Conservation (phyloP, 306 rosid genomes). For the Pyrus pyrifolia region DNA sequence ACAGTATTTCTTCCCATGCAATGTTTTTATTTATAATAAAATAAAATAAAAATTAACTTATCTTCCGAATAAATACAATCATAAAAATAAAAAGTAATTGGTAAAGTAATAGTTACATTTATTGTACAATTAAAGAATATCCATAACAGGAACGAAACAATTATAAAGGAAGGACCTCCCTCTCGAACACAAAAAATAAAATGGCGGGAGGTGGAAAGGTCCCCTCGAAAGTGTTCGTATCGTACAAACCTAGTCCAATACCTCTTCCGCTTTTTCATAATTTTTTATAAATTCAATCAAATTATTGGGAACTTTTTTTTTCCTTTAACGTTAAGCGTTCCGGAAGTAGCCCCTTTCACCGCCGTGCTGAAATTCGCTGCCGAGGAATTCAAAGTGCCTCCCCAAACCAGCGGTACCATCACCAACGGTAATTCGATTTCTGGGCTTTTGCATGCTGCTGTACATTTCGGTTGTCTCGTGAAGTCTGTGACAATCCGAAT, state of each 20-base stretch:
- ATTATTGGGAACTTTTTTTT: background rate
- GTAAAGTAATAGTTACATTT: too few species aligned
- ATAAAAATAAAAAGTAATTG: too few species aligned
- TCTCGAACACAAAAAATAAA: too few species aligned
- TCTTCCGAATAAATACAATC: too few species aligned
- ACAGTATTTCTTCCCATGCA: too few species aligned
- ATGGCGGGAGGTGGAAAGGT: conserved; percentile 25
- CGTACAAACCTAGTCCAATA: background rate
- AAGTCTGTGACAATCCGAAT: background rate
- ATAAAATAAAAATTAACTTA: too few species aligned
- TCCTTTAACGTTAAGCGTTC: conserved; percentile 75
- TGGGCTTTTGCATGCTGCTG: background rate
- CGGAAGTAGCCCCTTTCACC: conserved; percentile 96
- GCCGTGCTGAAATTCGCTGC: conserved; percentile 95
- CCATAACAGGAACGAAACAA: too few species aligned
- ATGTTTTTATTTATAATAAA: too few species aligned
- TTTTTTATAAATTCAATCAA: background rate
- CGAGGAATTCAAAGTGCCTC: conserved; percentile 97
- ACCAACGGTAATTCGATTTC: conserved; percentile 57
- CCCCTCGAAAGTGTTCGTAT: conserved; percentile 84
- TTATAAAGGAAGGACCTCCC: too few species aligned
- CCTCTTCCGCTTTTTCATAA: background rate
- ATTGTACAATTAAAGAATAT: too few species aligned
- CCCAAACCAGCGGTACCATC: conserved; percentile 96
- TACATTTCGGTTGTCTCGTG: background rate